Evolutionary conservation across 495 filamentous ascomycete species (phyloP), one percentile per base, ranked within the genome.

Genomic region (Cetradonia linearis): DNA sequence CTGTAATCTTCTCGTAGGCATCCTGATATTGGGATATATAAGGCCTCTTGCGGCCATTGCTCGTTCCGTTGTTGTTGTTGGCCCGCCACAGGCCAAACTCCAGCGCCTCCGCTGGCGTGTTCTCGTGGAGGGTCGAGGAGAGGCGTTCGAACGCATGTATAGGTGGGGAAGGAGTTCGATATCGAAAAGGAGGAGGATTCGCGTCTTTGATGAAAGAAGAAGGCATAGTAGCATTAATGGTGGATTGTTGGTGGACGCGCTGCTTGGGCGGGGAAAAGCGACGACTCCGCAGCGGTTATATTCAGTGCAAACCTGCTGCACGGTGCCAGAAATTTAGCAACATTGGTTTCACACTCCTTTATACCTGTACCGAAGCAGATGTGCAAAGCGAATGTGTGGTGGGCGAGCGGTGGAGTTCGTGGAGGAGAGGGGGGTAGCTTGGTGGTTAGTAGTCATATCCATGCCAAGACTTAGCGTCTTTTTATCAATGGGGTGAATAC

Each of bases 121-220:
- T 70, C 70, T 60, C 65, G 61, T 65, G 72, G 68, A 49, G 70
- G 65, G 46, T 62, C 27, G 78, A 77, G 50, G 77, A 78, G 65
- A 78, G 75, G 58, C 77, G 77, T 61, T 80, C 77, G 63, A 79
- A 71, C 63, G 77, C 77, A 74, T 76, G 71, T 72, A 71, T 69
- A 70, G 78, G 78, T 66, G 78, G 78, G 8, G 78, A 80, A 62
- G 78, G 78, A 59, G 78, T 81, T 65, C 75, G 76, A 69, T 81
- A 81, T 55, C 73, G 72, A 55, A 70, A 68, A 58, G 77, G 78
- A 59, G 73, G 76, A 63, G 68, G 70, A 59, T 70, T 72, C 56
- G 70, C 58, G 53, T 70, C 69, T 55, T 66, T 70, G 56, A 72
- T 64, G 62, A 79, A 81, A 20, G 77, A 79, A 18, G 73, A 75